Evolutionary conservation across 2,329 filamentous ascomycete species (phyloP).

Genomic region (Apiospora pterosperma): DNA sequence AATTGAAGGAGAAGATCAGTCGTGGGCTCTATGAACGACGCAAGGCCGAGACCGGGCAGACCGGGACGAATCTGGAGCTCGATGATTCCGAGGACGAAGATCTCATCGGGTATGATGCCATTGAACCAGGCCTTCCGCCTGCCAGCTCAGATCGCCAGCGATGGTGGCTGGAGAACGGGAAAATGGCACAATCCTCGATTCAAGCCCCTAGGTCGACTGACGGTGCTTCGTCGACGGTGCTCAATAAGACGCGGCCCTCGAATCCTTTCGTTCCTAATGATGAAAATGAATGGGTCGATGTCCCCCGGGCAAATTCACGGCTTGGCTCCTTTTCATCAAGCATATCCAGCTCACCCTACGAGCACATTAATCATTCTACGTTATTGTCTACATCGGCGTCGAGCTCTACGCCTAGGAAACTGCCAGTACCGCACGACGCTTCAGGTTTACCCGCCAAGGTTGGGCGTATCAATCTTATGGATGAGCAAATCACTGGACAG

Average conservation of each 20-base stretch:
- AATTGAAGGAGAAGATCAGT: slow-evolving; percentile 67
- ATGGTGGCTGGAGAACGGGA: slow-evolving; percentile 68
- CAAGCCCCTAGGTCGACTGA: slow-evolving; percentile 54
- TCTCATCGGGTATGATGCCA: slow-evolving; percentile 74
- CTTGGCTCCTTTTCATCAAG: slow-evolving; percentile 49
- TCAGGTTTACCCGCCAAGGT: slow-evolving; percentile 42
- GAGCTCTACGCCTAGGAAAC: slow-evolving; percentile 43
- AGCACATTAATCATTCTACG: slow-evolving; percentile 51
- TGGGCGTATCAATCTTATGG: slow-evolving; percentile 39
- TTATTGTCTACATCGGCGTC: slow-evolving; percentile 43
- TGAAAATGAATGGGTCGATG: slow-evolving; percentile 81
- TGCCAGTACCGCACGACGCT: slow-evolving; percentile 50
- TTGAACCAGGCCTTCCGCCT: slow-evolving; percentile 72
- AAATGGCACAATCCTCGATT: slow-evolving; percentile 71
- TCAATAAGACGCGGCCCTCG: slow-evolving; percentile 70
- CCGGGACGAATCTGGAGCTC: slow-evolving; percentile 52
- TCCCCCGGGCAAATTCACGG: slow-evolving; percentile 52
- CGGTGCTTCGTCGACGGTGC: slow-evolving; percentile 48
- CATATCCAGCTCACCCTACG: slow-evolving; percentile 57
- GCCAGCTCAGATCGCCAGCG: slow-evolving; percentile 67
- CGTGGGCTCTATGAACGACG: slow-evolving; percentile 71
- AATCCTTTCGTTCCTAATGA: slow-evolving; percentile 77
- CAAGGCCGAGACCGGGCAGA: slow-evolving; percentile 62
- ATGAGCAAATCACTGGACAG: slow-evolving; percentile 31
- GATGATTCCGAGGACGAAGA: slow-evolving; percentile 76